Percentiles rank a stretch among this genome's conserved stretches.
These are phyloP conservation scores for Fraxinus pennsylvanica DNA, from an alignment of 257 asterid genomes.

Conservation along the genomic window DNA sequence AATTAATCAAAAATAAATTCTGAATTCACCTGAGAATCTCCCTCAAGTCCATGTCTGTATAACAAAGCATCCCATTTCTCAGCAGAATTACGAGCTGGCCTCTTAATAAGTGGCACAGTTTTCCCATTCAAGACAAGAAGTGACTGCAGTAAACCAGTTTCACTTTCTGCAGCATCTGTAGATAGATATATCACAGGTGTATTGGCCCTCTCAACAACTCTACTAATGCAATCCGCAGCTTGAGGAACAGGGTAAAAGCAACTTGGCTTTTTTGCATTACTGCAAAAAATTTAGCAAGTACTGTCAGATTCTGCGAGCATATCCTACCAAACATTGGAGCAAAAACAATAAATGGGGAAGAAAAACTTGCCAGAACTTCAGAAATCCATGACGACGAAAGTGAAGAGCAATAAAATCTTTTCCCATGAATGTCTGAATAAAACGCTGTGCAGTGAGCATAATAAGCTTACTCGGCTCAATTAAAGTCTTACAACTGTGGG, in stretches of 20 bases:
- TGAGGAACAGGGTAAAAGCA: conserved; percentile 97
- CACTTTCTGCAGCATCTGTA: conserved; percentile 95
- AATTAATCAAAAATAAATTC: conserved; percentile 8
- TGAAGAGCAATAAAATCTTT: conserved; percentile 86
- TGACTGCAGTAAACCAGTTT: conserved; percentile 83
- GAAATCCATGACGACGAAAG: conserved; percentile 93
- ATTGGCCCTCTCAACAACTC: conserved; percentile 67
- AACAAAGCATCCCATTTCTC: conserved; percentile 98
- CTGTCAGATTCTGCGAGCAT: conserved; percentile 13
- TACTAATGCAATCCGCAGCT: conserved; percentile 91
- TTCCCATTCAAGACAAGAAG: conserved; percentile 69
- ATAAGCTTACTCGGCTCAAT: conserved; percentile 92
- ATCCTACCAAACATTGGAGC: conserved; percentile 4
- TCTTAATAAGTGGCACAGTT: conserved; percentile 78
- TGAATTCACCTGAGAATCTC: conserved; percentile 73
- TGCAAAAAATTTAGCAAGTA: conserved; percentile 33
- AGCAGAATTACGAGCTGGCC: conserved; percentile 82
- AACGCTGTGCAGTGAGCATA: conserved; percentile 91
- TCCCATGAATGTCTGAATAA: conserved; percentile 91
- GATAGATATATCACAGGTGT: conserved; percentile 86
- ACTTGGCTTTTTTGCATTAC: conserved; percentile 86
- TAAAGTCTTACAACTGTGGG: conserved; percentile 76
- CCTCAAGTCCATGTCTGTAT: conserved; percentile 84
- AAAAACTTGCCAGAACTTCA: conserved; percentile 82
- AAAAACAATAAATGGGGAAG: not conserved